Base-by-base conservation (phyloP, 345 rosid species). In the Atalantia buxifolia region DNA sequence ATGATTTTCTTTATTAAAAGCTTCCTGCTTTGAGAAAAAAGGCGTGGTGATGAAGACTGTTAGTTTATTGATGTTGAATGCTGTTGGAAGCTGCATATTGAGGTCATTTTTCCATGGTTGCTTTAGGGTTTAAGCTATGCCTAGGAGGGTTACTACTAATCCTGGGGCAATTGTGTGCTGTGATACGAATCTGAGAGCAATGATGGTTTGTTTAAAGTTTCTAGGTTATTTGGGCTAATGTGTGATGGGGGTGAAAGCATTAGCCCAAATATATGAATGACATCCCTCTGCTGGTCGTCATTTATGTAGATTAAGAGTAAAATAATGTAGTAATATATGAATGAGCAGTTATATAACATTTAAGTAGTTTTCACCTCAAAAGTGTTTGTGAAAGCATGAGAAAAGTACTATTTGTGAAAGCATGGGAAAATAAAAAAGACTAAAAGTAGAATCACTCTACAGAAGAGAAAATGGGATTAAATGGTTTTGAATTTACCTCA, bases 21-120 rank as follows among this genome's bases (percentile, higher is more conserved):
- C 9, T 9, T 19, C 35, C 21, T 1, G 24, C 69, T 18, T 6
- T 19, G 7, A 14, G 33, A 25, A 18, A 16, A 10, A 7, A 24
- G 33, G 45, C 13, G 57, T 22, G 35, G 64, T 6, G 40, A 57
- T 71, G 6, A 33, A 56, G 1, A 31, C 56, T 72, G 28, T 33
- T 71, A 71, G 50, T 12, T 66, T 66, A 66, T 30, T 38, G 31
- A 67, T 67, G 53, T 68, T n/a, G 55, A 68, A 68, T 45, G 30
- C 18, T 5, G 31, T 2, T 42, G 36, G 36, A 63, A 14, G 19
- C 9, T 3, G 22, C 27, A 35, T 6, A 69, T 45, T 69, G 35
- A 21, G 61, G 12, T 25, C 12, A 33, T 70, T 53, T 42, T 45
- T 28, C 31, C 6, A 28, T 53, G 40, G 53, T 16, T 16, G 8